phyloP scores from a whole-genome alignment of 1,284 basidiomycete genomes.

The Puccinia hordei region DNA sequence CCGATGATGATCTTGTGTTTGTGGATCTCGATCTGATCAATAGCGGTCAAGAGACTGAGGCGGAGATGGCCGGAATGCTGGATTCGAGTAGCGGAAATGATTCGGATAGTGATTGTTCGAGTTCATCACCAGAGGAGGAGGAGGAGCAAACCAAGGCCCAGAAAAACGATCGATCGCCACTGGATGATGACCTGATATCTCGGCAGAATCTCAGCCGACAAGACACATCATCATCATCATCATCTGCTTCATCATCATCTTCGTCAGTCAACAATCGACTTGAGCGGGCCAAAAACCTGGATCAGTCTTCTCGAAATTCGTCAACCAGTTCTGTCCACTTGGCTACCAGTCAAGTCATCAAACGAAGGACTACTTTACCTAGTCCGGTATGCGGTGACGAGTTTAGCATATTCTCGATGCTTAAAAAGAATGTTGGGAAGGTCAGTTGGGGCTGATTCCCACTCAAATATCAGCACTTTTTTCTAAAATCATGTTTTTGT shows the following conservation, averaged over 20 bases:
- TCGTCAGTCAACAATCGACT: not conserved
- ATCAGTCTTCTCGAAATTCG: not conserved
- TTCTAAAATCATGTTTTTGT: not conserved
- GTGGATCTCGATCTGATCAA: conserved; percentile 47
- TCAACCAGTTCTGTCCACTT: not conserved
- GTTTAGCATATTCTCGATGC: conserved; percentile 78
- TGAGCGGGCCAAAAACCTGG: not conserved
- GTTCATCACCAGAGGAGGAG: conserved; percentile 31
- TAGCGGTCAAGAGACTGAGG: conserved; percentile 22
- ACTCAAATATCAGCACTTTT: not conserved
- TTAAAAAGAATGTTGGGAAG: conserved; percentile 92
- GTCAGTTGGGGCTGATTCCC: conserved; percentile 60
- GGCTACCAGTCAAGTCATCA: conserved; percentile 53
- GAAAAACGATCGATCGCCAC: too few species aligned
- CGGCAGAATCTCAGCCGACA: not conserved
- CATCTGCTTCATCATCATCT: not conserved
- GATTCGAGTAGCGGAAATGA: conserved; percentile 32
- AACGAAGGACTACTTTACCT: conserved; percentile 69
- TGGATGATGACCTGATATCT: not conserved
- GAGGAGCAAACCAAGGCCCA: not conserved
- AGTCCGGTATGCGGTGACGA: conserved; percentile 69
- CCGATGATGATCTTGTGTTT: conserved; percentile 28
- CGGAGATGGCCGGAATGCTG: conserved; percentile 16
- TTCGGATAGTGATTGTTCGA: conserved; percentile 35
- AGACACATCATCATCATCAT: not conserved